phyloP scores from a whole-genome alignment of 169 alveolate species.

The Babesia caballi region DNA sequence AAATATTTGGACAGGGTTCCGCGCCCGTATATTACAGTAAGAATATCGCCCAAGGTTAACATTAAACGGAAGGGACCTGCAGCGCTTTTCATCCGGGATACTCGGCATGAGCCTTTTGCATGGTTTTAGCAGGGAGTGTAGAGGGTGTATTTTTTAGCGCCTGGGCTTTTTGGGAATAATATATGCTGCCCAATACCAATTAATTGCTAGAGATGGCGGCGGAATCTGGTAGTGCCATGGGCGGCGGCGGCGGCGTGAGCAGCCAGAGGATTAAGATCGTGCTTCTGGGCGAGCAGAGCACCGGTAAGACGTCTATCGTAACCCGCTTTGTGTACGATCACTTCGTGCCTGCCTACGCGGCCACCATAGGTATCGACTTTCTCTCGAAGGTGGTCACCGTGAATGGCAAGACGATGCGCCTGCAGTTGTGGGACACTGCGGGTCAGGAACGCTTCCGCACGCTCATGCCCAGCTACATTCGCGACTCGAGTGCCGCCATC shows the following conservation, averaged over 20 bases:
- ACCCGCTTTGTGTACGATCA: conserved; percentile 96
- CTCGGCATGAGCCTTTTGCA: too few species aligned
- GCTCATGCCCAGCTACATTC: conserved; percentile 94
- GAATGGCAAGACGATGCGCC: conserved; percentile 93
- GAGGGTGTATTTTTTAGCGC: too few species aligned
- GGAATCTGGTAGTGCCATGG: conserved; percentile 1
- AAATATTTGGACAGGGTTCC: too few species aligned
- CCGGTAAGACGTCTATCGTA: conserved; percentile 97
- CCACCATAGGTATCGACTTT: conserved; percentile 97
- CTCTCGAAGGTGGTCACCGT: conserved; percentile 91
- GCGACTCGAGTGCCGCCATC: conserved; percentile 96
- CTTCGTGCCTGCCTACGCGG: conserved; percentile 86
- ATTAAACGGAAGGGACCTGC: too few species aligned
- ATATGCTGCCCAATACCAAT: too few species aligned
- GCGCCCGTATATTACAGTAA: too few species aligned
- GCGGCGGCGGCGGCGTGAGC: conserved; percentile 46
- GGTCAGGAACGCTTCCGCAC: conserved; percentile 96
- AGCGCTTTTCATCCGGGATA: too few species aligned
- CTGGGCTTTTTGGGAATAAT: too few species aligned
- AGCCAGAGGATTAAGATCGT: conserved; percentile 64
- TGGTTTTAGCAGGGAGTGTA: too few species aligned
- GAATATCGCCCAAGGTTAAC: too few species aligned
- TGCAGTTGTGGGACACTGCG: conserved; percentile 98
- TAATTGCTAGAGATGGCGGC: conserved; percentile 11
- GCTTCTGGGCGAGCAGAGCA: conserved; percentile 84